phyloP scores from a whole-genome alignment of 2,329 filamentous ascomycete genomes.

The Periconia sp. region DNA sequence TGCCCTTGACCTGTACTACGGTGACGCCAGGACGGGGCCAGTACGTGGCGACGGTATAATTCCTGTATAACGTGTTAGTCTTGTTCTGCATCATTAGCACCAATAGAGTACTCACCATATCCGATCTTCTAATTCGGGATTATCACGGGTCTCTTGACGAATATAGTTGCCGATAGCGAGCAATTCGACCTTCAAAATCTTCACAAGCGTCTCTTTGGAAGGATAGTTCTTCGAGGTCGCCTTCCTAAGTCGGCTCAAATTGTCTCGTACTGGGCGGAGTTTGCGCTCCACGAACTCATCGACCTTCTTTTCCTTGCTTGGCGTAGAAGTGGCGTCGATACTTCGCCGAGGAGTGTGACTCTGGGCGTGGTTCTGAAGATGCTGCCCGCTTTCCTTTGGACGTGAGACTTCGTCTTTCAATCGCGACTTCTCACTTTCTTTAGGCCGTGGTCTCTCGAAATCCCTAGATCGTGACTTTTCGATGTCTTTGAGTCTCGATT shows the following conservation, averaged over 20 bases:
- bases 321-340: conserved; percentile 16
- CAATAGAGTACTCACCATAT: conserved; percentile 50
- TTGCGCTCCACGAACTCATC: conserved; percentile 56
- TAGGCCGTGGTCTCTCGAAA: conserved; percentile 50
- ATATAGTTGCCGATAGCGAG: conserved; percentile 66
- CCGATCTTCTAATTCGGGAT: conserved; percentile 51
- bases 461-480: conserved; percentile 8
- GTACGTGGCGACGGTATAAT: conserved; percentile 39
- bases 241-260: conserved; percentile 60
- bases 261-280: conserved; percentile 62
- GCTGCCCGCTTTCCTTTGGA: conserved; percentile 45
- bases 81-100: background rate
- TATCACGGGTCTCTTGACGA: conserved; percentile 49
- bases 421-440: conserved; percentile 41
- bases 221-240: conserved; percentile 66
- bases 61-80: conserved; percentile 32
- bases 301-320: conserved; percentile 20
- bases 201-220: conserved; percentile 63
- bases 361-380: conserved; percentile 44
- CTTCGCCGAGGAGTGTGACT: conserved; percentile 39
- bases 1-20: conserved; percentile 36
- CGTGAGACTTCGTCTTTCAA: background rate
- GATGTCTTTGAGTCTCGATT: conserved; percentile 21
- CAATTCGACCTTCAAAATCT: conserved; percentile 63
- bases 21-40: conserved; percentile 39